Evolutionary conservation across 2,329 filamentous ascomycete genomes (phyloP), one percentile per base, ranked within the genome.

Genomic region (Catunica adiposa): DNA sequence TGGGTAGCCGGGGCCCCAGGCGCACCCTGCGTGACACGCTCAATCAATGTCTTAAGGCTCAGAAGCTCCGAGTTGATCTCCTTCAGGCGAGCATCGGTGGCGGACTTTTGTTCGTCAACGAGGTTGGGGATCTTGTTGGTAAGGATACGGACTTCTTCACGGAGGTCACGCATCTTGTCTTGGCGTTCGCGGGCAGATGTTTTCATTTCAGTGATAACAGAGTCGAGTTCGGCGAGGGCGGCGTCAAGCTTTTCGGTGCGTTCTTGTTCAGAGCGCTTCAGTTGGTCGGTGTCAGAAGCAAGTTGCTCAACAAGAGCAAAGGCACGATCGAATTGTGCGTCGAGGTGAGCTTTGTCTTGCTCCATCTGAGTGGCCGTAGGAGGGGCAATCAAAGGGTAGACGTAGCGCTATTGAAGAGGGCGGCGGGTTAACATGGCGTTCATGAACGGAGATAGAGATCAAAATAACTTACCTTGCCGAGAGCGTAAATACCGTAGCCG

Each of bases 361-460:
- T 96, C 88, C 8, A 98, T 75, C 65, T 94, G 89, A 56, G 94
- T 89, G 8, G 89, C 87, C 1, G 92, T 98, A 1, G 92, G 92
- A 3, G 92, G 94, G 11, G 89, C 84, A 59, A 98, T 88, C 26
- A 98, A 73, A 44, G 92, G 92, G 60, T 85, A 80, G 57, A 98
- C 82, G 64, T 98, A 98, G 64, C 92, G 86, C 80, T 94, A 4
- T 50, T 53, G 17, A n/a, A n/a, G 29, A 20, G 25, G 40, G 20
- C 42, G 17, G 59, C 54, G 52, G 42, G 48, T 56, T 52, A 56
- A 46, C 31, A 17, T 23, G 20, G 15, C 15, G 15, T 15, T 22
- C 40, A 8, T 15, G 3, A 17, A 11, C 29, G 29, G 5, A 5
- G 11, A 34, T 5, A 34, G 5, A 34, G 5, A 34, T 34, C 11